Conservation (phyloP, 257 asterid species). For the Lithospermum erythrorhizon region DNA sequence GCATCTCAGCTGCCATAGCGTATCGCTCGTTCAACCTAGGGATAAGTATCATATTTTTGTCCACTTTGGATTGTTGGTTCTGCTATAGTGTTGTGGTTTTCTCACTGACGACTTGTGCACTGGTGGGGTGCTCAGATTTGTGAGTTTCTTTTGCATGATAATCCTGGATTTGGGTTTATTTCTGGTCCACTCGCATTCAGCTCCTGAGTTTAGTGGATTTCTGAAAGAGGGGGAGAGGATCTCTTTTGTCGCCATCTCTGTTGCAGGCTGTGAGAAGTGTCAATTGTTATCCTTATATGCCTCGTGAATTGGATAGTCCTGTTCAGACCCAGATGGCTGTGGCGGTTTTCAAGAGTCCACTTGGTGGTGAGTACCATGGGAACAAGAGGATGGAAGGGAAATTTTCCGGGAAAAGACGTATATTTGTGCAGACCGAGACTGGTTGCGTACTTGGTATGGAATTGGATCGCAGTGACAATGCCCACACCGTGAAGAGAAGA, state of each 20-base stretch:
- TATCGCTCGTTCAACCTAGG: conserved; percentile 44
- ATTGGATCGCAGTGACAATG: conserved; percentile 77
- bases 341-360: conserved; percentile 62
- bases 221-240: conserved; percentile 39
- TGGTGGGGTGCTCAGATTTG: conserved; percentile 13
- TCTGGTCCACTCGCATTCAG: conserved; percentile 28
- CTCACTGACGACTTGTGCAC: conserved; percentile 4
- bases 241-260: conserved; percentile 49
- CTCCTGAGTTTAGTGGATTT: conserved; percentile 40
- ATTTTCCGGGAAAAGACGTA: conserved; percentile 54
- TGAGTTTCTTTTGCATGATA: conserved; percentile 38
- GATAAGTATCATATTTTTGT: not conserved
- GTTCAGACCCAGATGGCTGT: conserved; percentile 96
- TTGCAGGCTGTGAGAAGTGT: conserved; percentile 36
- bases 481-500: conserved; percentile 80
- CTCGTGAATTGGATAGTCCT: conserved; percentile 75
- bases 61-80: not conserved
- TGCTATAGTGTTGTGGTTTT: conserved; percentile 3
- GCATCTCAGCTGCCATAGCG: conserved; percentile 14
- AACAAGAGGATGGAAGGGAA: conserved; percentile 54
- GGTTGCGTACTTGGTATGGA: conserved; percentile 98
- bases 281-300: conserved; percentile 39
- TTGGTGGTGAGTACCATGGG: conserved; percentile 67
- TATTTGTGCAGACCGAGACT: conserved; percentile 79
- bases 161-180: conserved; percentile 15